Evolutionary conservation across 2,329 filamentous ascomycete species (phyloP).

Genomic region (Curvularia spicifera): DNA sequence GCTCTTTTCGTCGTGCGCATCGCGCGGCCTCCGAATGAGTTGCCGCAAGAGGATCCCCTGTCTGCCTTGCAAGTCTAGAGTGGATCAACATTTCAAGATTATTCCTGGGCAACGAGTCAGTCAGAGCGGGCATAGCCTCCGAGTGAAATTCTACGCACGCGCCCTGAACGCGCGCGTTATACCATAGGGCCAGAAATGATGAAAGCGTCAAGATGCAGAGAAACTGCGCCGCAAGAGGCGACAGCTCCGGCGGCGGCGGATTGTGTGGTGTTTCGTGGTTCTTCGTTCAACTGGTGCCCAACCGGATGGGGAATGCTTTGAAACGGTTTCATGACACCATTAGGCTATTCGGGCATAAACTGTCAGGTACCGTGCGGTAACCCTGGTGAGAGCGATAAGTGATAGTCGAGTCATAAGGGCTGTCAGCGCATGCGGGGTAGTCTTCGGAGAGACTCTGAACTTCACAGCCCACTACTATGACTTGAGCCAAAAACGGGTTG

Average conservation of each 20-base stretch:
- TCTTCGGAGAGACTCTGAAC: constrained; percentile 13
- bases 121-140: constrained; percentile 15
- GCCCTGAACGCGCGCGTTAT: constrained; percentile 31
- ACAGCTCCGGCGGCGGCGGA: constrained; percentile 16
- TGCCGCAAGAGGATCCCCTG: constrained; percentile 14
- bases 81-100: constrained; percentile 29
- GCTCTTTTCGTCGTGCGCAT: constrained; percentile 14
- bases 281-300: constrained; percentile 18
- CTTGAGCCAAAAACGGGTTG: constrained; percentile 12
- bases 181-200: constrained; percentile 23
- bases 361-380: constrained; percentile 17
- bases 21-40: constrained; percentile 10
- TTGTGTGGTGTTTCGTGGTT: constrained; percentile 5
- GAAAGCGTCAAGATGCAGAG: constrained; percentile 14
- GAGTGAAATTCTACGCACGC: constrained; percentile 25
- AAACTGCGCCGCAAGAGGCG: constrained; percentile 21
- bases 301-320: constrained; percentile 15
- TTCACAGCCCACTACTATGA: constrained; percentile 20
- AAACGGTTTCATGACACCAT: constrained; percentile 26
- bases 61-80: constrained; percentile 8
- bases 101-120: constrained; percentile 27
- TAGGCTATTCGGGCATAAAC: constrained; percentile 20
- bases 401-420: constrained; percentile 8
- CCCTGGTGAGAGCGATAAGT: constrained; percentile 19
- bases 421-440: constrained; percentile 31